Conservation (phyloP, 345 rosid species). For the Hibiscus mutabilis region DNA sequence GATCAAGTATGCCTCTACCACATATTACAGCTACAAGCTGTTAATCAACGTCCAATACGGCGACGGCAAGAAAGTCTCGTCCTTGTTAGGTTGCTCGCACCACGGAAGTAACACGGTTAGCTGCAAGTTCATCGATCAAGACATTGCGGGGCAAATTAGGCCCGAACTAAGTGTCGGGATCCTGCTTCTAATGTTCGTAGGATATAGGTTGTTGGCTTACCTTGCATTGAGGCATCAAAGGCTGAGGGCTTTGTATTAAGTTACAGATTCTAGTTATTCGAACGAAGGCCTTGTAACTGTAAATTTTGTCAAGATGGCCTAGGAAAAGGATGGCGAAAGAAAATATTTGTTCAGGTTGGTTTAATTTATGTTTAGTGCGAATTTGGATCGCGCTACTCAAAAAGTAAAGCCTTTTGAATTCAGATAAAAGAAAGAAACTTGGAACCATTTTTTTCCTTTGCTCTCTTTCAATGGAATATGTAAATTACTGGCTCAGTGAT, state of each 20-base stretch:
- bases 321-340: not conserved
- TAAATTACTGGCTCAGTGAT: no score
- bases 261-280: not conserved
- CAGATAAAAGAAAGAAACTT: no score
- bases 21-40: slow-evolving; percentile 1
- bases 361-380: not conserved
- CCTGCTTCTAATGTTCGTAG: not conserved
- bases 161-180: not conserved
- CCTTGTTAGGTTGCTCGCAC: not conserved
- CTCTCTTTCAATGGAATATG: no score
- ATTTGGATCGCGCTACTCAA: no score
- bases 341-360: not conserved
- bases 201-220: slow-evolving; percentile 1
- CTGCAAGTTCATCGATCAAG: not conserved
- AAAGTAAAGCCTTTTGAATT: no score
- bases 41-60: not conserved
- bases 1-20: not conserved
- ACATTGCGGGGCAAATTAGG: not conserved
- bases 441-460: no score
- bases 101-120: not conserved
- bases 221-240: not conserved
- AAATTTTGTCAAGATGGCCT: not conserved
- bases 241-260: not conserved
- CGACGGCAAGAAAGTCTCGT: not conserved
- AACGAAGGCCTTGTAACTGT: not conserved